phyloP scores from a whole-genome alignment of 768 basidiomycete species.

The Mycena vitilis region DNA sequence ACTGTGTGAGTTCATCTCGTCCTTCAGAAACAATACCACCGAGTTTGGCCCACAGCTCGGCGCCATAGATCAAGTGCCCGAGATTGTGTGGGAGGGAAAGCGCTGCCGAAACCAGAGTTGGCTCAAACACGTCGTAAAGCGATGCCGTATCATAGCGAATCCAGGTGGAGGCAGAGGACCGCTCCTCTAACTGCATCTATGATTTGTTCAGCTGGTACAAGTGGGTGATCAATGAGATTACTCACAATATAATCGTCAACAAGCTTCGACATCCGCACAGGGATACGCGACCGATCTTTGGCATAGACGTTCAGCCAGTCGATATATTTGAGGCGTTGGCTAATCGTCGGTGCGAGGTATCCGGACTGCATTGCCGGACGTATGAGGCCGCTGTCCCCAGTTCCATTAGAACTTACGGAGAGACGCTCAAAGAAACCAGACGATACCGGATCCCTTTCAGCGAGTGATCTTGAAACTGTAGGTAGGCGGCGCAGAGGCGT shows the following conservation, averaged over 20 bases:
- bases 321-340: background rate
- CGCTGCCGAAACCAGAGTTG: background rate
- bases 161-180: background rate
- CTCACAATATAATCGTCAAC: background rate
- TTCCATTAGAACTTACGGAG: background rate
- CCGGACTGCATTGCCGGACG: constrained; percentile 3
- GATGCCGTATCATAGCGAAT: background rate
- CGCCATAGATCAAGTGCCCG: background rate
- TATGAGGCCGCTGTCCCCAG: background rate
- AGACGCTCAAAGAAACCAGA: no score
- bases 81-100: constrained; percentile 4
- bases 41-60: background rate
- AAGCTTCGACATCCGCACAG: background rate
- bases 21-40: background rate
- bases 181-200: no score
- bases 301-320: constrained; percentile 5
- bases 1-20: background rate
- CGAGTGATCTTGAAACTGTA: background rate
- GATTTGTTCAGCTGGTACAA: background rate
- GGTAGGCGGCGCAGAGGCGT: background rate
- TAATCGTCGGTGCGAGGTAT: background rate
- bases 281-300: background rate
- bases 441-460: background rate
- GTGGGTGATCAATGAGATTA: no score
- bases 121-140: background rate